Percentiles rank a stretch among this genome's conserved stretches.
Evolutionary conservation across 352 stramenopile species (phyloP).

Genomic region (Pythium chondricola): DNA sequence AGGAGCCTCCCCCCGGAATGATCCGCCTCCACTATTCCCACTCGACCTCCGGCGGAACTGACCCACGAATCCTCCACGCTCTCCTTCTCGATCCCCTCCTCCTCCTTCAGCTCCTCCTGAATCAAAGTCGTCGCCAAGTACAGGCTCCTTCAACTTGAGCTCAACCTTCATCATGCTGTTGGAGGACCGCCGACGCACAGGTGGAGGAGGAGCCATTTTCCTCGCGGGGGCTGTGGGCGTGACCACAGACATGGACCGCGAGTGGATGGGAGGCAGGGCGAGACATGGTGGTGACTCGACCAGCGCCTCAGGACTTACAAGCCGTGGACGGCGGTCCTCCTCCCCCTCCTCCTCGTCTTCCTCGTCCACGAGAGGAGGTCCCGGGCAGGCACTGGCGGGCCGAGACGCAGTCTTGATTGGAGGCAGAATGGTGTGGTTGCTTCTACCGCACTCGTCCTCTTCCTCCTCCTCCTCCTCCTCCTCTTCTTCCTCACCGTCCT

Average conservation of each 20-base stretch:
- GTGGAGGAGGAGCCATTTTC: slow-evolving; percentile 5
- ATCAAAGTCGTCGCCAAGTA: slow-evolving; percentile 47
- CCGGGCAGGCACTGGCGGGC: not conserved
- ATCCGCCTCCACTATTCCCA: not conserved
- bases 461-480: slow-evolving; percentile 2
- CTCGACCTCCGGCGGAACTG: not conserved
- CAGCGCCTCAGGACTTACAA: slow-evolving; percentile 10
- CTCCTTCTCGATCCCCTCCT: not conserved
- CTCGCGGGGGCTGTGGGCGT: not conserved
- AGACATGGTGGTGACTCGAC: slow-evolving; percentile 5
- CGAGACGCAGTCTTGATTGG: not conserved
- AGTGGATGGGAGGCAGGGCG: slow-evolving; percentile 16
- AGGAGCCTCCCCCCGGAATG: not conserved
- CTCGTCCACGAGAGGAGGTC: too few relatives aligned
- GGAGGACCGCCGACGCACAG: slow-evolving; percentile 1
- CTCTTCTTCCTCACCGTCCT: slow-evolving; percentile 12
- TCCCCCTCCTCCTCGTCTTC: slow-evolving; percentile 12
- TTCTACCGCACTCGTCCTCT: not conserved
- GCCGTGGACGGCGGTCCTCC: slow-evolving; percentile 5
- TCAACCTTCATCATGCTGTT: slow-evolving; percentile 37
- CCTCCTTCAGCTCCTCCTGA: too few relatives aligned
- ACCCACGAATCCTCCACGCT: not conserved
- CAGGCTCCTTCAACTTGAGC: slow-evolving; percentile 52
- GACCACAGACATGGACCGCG: not conserved
- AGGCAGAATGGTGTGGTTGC: not conserved